These are phyloP conservation scores for Botrytis byssoidea DNA, from an alignment of 2,329 filamentous ascomycete genomes.

Conservation along the genomic window DNA sequence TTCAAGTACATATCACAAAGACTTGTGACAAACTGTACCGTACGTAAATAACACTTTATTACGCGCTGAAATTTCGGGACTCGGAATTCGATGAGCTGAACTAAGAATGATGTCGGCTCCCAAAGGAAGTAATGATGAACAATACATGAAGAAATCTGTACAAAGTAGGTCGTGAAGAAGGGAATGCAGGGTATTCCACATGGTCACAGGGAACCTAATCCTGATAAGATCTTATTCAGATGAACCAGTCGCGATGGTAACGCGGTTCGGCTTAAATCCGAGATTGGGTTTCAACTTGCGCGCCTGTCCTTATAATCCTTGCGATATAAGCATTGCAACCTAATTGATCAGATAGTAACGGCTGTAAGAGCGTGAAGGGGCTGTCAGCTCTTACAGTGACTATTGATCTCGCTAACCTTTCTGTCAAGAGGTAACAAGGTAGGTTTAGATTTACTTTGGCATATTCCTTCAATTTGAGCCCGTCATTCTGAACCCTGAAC, in stretches of 20 bases:
- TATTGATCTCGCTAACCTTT: neutral
- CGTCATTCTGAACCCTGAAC: neutral
- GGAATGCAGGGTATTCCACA: neutral
- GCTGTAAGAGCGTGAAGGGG: neutral
- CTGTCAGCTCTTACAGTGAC: neutral
- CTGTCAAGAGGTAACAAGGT: neutral
- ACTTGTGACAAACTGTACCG: neutral
- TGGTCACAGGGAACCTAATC: neutral
- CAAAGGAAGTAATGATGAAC: neutral
- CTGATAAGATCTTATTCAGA: neutral
- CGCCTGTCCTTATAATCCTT: neutral
- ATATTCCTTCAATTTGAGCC: neutral
- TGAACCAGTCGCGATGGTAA: neutral
- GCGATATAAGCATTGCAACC: neutral
- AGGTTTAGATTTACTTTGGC: neutral
- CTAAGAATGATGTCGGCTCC: neutral
- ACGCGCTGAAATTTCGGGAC: neutral
- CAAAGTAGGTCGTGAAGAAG: neutral
- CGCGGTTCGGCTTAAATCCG: constrained; percentile 3
- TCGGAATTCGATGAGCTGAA: neutral
- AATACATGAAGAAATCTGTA: neutral
- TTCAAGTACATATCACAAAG: neutral
- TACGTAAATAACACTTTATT: neutral
- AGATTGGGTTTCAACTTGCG: constrained; percentile 1
- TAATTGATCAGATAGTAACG: neutral